These are phyloP conservation scores for Penicillium sp. DNA, from an alignment of 2,329 filamentous ascomycete species.

Conservation along the genomic window DNA sequence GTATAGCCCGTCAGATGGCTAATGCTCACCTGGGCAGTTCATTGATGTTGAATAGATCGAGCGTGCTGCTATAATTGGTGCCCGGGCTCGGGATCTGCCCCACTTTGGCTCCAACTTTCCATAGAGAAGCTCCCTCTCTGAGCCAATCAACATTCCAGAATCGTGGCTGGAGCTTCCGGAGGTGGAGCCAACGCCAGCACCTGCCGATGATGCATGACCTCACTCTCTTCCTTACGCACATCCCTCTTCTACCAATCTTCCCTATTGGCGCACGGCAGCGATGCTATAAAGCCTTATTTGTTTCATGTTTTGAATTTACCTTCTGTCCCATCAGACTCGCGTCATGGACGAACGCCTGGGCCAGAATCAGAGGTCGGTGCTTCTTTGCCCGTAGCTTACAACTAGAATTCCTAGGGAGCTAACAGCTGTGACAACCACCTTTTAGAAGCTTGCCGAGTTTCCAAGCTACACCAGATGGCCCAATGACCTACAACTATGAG, in stretches of 20 bases:
- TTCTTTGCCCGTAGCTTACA: background rate
- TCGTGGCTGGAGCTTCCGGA: background rate
- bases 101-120: no score
- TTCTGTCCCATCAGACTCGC: background rate
- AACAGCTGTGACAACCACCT: background rate
- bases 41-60: no score
- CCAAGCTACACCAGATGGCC: background rate
- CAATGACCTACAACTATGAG: background rate
- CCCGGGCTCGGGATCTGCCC: background rate
- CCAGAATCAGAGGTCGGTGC: background rate
- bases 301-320: background rate
- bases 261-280: background rate
- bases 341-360: background rate
- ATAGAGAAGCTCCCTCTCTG: background rate
- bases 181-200: no score
- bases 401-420: background rate
- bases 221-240: background rate
- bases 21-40: no score
- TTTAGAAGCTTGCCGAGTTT: background rate
- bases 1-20: no score
- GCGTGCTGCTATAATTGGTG: background rate
- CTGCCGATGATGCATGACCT: background rate
- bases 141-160: background rate
- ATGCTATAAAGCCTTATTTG: background rate
- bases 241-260: background rate